Percentiles rank a stretch among this genome's conserved stretches.
These are phyloP conservation scores for Ceratobasidium sp. DNA, from an alignment of 1,284 basidiomycete species.

Conservation along the genomic window DNA sequence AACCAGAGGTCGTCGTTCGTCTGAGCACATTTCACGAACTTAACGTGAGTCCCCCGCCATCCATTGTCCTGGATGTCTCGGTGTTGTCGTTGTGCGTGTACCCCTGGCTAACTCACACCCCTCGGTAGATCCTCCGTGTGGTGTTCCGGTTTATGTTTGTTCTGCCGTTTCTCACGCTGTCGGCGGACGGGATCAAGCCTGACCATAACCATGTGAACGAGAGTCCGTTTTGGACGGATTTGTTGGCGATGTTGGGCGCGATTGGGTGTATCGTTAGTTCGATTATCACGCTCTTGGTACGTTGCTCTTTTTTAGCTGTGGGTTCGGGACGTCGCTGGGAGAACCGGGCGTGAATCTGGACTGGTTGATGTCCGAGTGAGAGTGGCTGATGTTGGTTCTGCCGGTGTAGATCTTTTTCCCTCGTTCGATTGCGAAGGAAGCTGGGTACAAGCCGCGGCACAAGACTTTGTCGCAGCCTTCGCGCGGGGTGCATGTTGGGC, in stretches of 20 bases:
- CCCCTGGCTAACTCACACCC: too few relatives aligned
- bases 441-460: constrained; percentile 36
- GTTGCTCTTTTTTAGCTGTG: constrained; percentile 52
- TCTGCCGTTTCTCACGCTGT: constrained; percentile 43
- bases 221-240: too few relatives aligned
- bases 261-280: constrained; percentile 82
- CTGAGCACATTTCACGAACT: constrained; percentile 47
- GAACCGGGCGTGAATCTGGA: too few relatives aligned
- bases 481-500: constrained; percentile 28
- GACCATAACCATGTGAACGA: too few relatives aligned
- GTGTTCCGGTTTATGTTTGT: constrained; percentile 49
- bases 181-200: constrained; percentile 48
- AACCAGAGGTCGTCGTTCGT: constrained; percentile 47
- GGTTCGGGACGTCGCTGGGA: background rate
- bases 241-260: constrained; percentile 74
- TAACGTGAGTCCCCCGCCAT: constrained; percentile 46
- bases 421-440: constrained; percentile 38
- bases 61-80: too few relatives aligned
- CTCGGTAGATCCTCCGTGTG: constrained; percentile 44
- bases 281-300: constrained; percentile 77
- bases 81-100: too few relatives aligned
- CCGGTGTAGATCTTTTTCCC: constrained; percentile 33
- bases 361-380: too few relatives aligned
- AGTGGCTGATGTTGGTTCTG: too few relatives aligned
- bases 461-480: constrained; percentile 29